phyloP scores from a whole-genome alignment of 1,139 yeast species.

The Wickerhamomyces sp. region DNA sequence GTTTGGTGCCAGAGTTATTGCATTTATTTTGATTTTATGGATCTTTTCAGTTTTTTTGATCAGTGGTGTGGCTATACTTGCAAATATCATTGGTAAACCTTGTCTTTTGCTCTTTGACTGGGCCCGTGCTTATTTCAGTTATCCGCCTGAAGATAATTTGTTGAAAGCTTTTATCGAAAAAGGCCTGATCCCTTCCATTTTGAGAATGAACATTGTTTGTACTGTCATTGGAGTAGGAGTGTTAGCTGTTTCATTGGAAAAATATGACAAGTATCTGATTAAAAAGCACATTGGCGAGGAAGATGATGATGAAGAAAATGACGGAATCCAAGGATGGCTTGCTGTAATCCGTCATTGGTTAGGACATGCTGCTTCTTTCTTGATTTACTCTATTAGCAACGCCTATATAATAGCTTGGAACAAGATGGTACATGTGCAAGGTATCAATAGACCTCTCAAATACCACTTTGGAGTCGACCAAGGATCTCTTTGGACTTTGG shows the following conservation, averaged over 20 bases:
- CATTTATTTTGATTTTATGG: conserved; percentile 63
- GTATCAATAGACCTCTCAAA: neutral
- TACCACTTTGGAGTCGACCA: neutral
- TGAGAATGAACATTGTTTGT: conserved; percentile 6
- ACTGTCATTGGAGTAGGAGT: conserved; percentile 7
- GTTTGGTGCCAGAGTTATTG: conserved; percentile 55
- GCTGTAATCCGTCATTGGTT: neutral
- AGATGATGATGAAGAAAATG: conserved; percentile 21
- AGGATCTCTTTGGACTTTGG: neutral
- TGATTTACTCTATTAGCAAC: neutral
- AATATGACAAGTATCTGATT: conserved; percentile 12
- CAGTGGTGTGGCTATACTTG: conserved; percentile 29
- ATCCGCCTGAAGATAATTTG: neutral
- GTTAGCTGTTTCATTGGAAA: conserved; percentile 3
- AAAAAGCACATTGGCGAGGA: conserved; percentile 10
- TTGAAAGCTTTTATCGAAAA: neutral
- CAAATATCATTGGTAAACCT: conserved; percentile 41
- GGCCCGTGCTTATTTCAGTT: neutral
- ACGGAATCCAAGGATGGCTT: conserved; percentile 1
- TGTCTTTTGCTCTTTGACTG: conserved; percentile 11
- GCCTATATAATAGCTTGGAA: neutral
- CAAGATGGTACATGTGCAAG: neutral
- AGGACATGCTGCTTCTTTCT: conserved; percentile 18
- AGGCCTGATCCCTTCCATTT: neutral
- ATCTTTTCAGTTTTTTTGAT: conserved; percentile 54